phyloP scores from a whole-genome alignment of 2,329 filamentous ascomycete genomes.

The Fusarium sp. region DNA sequence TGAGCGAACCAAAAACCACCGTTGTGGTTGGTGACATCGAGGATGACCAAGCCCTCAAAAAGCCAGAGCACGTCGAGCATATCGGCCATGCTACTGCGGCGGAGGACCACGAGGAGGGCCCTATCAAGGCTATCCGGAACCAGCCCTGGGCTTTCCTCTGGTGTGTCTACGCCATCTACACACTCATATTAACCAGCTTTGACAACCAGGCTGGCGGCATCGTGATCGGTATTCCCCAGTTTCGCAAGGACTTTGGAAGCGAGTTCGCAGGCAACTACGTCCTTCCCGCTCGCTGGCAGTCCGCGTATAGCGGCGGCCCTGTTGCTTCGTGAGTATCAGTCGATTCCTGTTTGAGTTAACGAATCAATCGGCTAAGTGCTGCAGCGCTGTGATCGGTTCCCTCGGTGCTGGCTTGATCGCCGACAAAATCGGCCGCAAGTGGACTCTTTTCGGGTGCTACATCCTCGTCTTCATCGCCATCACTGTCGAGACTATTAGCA shows the following conservation, averaged over 20 bases:
- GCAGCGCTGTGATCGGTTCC: conserved; percentile 26
- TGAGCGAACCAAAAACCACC: not conserved
- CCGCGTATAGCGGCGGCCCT: conserved; percentile 33
- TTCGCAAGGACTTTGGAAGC: conserved; percentile 34
- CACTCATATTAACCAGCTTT: conserved; percentile 33
- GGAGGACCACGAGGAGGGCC: conserved; percentile 23
- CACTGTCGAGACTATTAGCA: conserved; percentile 31
- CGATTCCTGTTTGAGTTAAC: not conserved
- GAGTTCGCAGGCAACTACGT: conserved; percentile 25
- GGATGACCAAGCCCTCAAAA: conserved; percentile 5
- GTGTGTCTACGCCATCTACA: conserved; percentile 36
- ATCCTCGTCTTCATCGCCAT: conserved; percentile 30
- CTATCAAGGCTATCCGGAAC: conserved; percentile 28
- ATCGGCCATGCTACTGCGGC: conserved; percentile 25
- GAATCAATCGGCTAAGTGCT: not conserved
- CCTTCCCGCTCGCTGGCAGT: conserved; percentile 31
- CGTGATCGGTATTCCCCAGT: conserved; percentile 31
- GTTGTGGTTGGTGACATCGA: conserved; percentile 12
- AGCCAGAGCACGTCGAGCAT: conserved; percentile 29
- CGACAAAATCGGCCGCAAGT: conserved; percentile 33
- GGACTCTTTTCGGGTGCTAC: conserved; percentile 25
- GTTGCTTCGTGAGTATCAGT: conserved; percentile 29
- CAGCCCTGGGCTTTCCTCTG: conserved; percentile 25
- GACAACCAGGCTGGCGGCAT: conserved; percentile 32
- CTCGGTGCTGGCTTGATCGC: conserved; percentile 27